phyloP scores from a whole-genome alignment of 2,329 filamentous ascomycete species.

The Dactylellina leptospora region DNA sequence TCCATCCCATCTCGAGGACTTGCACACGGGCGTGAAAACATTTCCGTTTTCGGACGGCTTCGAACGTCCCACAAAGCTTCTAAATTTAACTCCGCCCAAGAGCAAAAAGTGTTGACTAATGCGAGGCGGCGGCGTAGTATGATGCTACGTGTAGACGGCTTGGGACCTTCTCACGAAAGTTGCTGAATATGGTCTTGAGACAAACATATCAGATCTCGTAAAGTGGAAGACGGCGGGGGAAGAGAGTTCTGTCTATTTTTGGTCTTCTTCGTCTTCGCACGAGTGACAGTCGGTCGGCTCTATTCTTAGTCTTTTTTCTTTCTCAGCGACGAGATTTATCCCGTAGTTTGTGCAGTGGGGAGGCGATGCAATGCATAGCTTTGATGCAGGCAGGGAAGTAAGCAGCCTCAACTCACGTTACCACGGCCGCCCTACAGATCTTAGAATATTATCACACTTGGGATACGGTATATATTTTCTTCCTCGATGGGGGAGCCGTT shows the following conservation, averaged over 20 bases:
- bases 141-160: background rate
- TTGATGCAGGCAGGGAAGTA: conserved; percentile 1
- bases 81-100: conserved; percentile 31
- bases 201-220: background rate
- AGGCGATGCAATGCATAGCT: conserved; percentile 28
- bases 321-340: background rate
- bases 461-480: no score
- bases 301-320: conserved; percentile 32
- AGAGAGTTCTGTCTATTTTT: background rate
- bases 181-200: no score
- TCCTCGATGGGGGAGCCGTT: conserved; percentile 6
- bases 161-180: background rate
- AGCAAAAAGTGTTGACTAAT: background rate
- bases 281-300: background rate
- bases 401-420: background rate
- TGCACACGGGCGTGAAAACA: conserved; percentile 23
- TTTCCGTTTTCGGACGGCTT: conserved; percentile 30
- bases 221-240: background rate
- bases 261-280: background rate
- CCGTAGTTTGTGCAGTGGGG: background rate
- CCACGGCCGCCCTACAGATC: background rate
- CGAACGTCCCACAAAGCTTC: background rate
- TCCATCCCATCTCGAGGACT: no score
- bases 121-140: background rate
- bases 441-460: background rate